Conservation (phyloP, 148 eudicot genomes). For the Rhododendron williamsianum region DNA sequence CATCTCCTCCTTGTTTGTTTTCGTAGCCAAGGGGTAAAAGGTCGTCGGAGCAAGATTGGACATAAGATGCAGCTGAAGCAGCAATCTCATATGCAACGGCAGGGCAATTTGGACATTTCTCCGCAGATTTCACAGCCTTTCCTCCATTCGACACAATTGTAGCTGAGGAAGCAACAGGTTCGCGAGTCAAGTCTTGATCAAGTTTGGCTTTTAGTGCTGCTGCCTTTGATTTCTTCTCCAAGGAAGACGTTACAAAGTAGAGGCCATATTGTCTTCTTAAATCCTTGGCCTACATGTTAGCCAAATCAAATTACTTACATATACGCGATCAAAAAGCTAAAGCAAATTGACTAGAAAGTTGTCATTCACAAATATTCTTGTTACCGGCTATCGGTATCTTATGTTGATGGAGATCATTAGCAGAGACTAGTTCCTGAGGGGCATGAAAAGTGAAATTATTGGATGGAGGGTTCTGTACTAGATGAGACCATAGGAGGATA, state of each 20-base stretch:
- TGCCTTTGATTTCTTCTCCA: slow-evolving; percentile 68
- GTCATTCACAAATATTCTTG: background rate
- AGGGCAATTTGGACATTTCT: slow-evolving; percentile 18
- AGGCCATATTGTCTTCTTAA: slow-evolving; percentile 45
- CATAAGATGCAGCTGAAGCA: slow-evolving; percentile 69
- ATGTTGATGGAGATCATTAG: background rate
- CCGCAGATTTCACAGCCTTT: slow-evolving; percentile 6
- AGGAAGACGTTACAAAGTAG: slow-evolving; percentile 57
- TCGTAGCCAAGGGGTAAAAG: slow-evolving; percentile 13
- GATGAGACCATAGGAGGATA: background rate
- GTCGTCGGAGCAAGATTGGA: slow-evolving; percentile 41
- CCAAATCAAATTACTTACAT: background rate
- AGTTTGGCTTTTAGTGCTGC: slow-evolving; percentile 36
- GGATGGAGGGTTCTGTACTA: background rate
- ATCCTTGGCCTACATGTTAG: slow-evolving; percentile 41
- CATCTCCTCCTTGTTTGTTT: slow-evolving; percentile 14
- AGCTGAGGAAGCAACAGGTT: slow-evolving; percentile 11
- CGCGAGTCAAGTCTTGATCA: slow-evolving; percentile 27
- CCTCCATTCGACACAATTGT: slow-evolving; percentile 3
- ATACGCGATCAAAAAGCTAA: background rate
- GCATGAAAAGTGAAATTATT: background rate
- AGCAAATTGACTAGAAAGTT: background rate
- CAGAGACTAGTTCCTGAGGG: background rate
- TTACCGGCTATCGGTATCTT: background rate
- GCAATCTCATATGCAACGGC: slow-evolving; percentile 66